Base-by-base conservation (phyloP, 768 basidiomycete genomes). In the Grammothele lineata region DNA sequence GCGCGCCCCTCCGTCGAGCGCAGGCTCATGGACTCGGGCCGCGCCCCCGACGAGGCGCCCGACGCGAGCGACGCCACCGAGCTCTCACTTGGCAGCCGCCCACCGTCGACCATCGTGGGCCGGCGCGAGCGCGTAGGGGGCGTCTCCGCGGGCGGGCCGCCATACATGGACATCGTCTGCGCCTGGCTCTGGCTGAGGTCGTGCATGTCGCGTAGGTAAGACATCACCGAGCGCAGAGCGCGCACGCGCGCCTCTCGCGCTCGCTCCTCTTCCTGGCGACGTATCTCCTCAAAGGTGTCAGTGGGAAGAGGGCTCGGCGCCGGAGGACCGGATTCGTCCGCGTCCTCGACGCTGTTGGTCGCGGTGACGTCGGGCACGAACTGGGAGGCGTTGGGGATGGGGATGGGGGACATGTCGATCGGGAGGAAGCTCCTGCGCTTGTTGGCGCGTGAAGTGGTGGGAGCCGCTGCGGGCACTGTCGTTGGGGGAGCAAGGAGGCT, bases 191-290 rank as follows among this genome's bases (percentile, higher is more conserved):
- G 65, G 15, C 83, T 84, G 24, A 99, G 73, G 60, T 99, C 96
- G 60, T 93, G 87, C 81, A 99, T 86, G 58, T 99, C 96, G 58
- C 83, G 83, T 17, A 99, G 76, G 66, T 98, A 99, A 6, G 92
- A 91, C 87, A 98, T 94, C 15, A 99, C 81, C 9, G 89, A 87
- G 45, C 89, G 80, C 43, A 99, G 73, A 25, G 91, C 92, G 36
- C 87, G 77, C 58, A 80, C 82, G 62, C 86, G 85, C 24, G 80
- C 75, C 59, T 89, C 87, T 24, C 80, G 74, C 15, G 74, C 77
- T 25, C 81, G 74, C 50, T 87, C 86, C 63, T 85, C 84, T 66
- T 89, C 87, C 45, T 76, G 77, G 30, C 79, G 78, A 44, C 74
- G 62, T 43, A 70, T 66, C 39, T 77, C 74, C 41, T 83, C 83